phyloP scores from a whole-genome alignment of 805 yeast species.

The Tetrapisispora taiwanensis region DNA sequence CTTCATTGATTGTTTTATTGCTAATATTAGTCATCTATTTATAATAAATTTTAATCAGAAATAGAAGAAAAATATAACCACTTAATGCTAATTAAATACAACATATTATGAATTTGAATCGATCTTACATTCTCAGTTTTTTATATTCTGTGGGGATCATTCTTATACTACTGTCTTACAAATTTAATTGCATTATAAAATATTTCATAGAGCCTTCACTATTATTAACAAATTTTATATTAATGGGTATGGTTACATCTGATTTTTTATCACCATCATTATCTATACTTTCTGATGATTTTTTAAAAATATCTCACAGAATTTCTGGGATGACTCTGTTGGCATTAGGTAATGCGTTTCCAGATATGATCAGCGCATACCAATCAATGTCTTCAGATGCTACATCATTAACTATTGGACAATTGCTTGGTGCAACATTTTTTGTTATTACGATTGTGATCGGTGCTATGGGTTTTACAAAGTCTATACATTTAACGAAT shows the following conservation, averaged over 20 bases:
- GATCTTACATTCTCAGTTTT: background rate
- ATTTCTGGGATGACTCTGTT: constrained; percentile 78
- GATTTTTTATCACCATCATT: constrained; percentile 76
- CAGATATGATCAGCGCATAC: constrained; percentile 78
- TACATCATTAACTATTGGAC: constrained; percentile 76
- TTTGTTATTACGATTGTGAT: constrained; percentile 72
- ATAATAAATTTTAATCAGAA: no score
- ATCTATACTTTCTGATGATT: constrained; percentile 45
- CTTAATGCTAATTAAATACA: no score
- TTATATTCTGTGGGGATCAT: background rate
- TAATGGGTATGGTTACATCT: constrained; percentile 67
- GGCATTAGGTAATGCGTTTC: constrained; percentile 88
- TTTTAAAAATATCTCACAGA: constrained; percentile 58
- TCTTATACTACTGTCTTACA: background rate
- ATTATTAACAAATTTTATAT: constrained; percentile 1
- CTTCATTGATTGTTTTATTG: no score
- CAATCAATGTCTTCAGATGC: constrained; percentile 69
- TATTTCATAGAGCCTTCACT: constrained; percentile 1
- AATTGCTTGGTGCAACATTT: constrained; percentile 81
- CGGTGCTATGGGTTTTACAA: constrained; percentile 63
- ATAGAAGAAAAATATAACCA: no score
- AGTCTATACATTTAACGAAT: constrained; percentile 47
- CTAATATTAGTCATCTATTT: no score
- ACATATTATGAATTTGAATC: background rate
- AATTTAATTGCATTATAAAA: background rate